Base-by-base conservation (phyloP, 2,329 filamentous ascomycete genomes). In the Fusarium circinatum region DNA sequence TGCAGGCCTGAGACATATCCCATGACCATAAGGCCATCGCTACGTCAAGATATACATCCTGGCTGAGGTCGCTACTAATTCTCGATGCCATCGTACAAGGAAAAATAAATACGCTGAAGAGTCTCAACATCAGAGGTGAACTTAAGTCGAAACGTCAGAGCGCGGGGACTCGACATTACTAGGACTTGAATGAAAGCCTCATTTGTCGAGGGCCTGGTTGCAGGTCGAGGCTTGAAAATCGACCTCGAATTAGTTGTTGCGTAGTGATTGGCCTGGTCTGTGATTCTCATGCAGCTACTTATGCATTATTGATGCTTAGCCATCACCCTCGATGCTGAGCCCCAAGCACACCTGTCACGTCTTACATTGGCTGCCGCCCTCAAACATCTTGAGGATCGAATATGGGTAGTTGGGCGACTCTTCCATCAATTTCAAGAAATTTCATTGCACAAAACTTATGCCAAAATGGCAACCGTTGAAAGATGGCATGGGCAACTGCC, bases 401-500 rank as follows among this genome's bases (percentile, higher is more conserved):
- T 3, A 2, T 22, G 6, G 26, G 26, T 26, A 1, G 6, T 13
- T 6, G 3, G 1, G 18, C 1, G 2, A 28, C 4, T 1, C 9
- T 20, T 28, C 8, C 11, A 26, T 45, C 5, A 10, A 18, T 18
- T 0, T 8, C 9, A 18, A 24, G 5, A 14, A 24, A 13, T 7
- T 52, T 2, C 3, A 11, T 52, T 12, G n/a, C 5, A 22, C 10
- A 34, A 17, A 14, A 41, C 24, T 24, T 18, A 9, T 26, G 22
- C 28, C 10, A 28, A 30, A 12, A 56, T 56, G 52, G 7, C 22
- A 7, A 56, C 38, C 6, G 30, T 56, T 15, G 52, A 56, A 20
- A 18, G 52, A n/a, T 32, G 38, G 38, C 38, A 32, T 4, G 38
- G 28, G 2, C 38, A 56, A 20, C 28, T 56, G 15, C 39, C 28